Base-by-base conservation (phyloP, 2,329 filamentous ascomycete genomes). In the Phoma sp. region DNA sequence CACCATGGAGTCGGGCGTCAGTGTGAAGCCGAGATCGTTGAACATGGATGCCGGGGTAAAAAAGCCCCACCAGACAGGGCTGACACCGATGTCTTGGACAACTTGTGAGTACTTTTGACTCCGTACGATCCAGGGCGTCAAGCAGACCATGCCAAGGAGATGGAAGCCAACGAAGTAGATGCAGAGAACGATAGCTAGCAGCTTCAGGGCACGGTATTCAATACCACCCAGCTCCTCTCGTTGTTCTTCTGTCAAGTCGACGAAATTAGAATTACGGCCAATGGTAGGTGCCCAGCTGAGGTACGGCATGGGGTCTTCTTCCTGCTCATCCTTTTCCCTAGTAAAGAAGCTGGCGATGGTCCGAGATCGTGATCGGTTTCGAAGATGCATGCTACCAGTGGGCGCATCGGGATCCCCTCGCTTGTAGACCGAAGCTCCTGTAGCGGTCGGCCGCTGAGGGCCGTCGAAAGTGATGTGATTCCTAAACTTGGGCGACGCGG, bases 201-300 rank as follows among this genome's bases (percentile, higher is more conserved):
- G 91, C 73, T 96, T 96, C 56, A 99, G 74, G 0, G 93, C 90
- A 5, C 95, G 88, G 69, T 99, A 99, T 73, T 99, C 95, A 59
- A 99, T 96, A 18, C 95, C 95, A 9, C 95, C 95, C 2, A 99
- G 79, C 74, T 99, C 95, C 70, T 99, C 93, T 61, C 95, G 86
- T 75, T 99, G 92, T 60, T 95, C 91, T 62, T 96, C 89, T 0
- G 89, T 90, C 60, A 99, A 76, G 62, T 93, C 91, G 10, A 95
- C 83, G 68, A 98, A 99, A 33, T 90, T 89, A 9, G 93, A 98
- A 73, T 99, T 99, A 59, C 95, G 87, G 23, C 89, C 93, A 48
- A 97, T 84, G 0, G 95, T 99, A 2, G 95, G 91, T 55, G 93
- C 88, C 84, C 91, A 98, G 73, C 91, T 97, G 46, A 99, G 83